Evolutionary conservation across 202 grass and related monocot genomes (phyloP).

Genomic region (Eragrostis tef): DNA sequence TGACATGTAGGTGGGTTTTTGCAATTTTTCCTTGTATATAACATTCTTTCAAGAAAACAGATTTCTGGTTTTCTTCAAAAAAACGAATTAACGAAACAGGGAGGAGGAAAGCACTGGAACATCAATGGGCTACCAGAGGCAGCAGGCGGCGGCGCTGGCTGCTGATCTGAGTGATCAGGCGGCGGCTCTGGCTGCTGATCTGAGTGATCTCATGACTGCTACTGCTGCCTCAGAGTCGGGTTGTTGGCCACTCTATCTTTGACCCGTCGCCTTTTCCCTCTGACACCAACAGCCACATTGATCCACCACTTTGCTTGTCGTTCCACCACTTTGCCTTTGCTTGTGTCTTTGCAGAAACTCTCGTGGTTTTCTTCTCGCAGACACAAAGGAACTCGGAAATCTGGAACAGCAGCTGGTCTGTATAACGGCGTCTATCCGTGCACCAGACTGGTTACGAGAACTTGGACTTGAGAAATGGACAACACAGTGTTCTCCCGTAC

Average conservation of each 20-base stretch:
- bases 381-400: not conserved
- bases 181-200: not conserved
- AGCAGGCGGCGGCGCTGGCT: not conserved
- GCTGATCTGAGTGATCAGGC: too few relatives aligned
- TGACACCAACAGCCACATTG: not conserved
- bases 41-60: not conserved
- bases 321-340: too few relatives aligned
- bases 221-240: not conserved
- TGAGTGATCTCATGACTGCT: not conserved
- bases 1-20: too few relatives aligned
- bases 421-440: not conserved
- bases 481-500: not conserved
- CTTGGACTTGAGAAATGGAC: not conserved
- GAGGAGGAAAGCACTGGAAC: too few relatives aligned
- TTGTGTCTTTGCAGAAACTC: not conserved
- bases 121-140: too few relatives aligned
- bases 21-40: too few relatives aligned
- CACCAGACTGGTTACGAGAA: not conserved
- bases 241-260: conserved; percentile 14
- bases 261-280: not conserved
- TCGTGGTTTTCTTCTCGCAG: not conserved
- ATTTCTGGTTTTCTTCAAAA: not conserved
- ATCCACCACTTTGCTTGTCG: conserved; percentile 2
- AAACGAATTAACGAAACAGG: too few relatives aligned
- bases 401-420: conserved; percentile 6